phyloP scores from a whole-genome alignment of 345 rosid genomes.

The Balakata baccata region DNA sequence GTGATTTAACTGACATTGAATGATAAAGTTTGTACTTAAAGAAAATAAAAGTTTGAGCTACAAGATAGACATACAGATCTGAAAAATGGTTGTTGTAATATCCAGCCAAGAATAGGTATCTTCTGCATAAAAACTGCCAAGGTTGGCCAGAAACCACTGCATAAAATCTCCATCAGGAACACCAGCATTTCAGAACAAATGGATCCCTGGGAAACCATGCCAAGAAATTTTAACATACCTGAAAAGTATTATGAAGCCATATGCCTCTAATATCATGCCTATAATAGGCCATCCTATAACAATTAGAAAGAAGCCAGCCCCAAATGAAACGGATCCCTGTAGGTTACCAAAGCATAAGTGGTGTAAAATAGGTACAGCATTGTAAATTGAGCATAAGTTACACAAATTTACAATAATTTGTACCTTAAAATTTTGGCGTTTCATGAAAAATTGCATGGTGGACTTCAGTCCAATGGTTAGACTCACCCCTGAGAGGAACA shows the following conservation, averaged over 20 bases:
- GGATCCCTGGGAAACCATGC: not conserved
- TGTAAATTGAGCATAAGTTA: not conserved
- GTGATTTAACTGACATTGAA: not conserved
- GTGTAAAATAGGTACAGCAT: constrained; percentile 2
- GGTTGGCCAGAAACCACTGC: constrained; percentile 99
- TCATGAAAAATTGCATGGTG: constrained; percentile 85
- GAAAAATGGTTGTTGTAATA: constrained; percentile 69
- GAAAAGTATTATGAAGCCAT: constrained; percentile 88
- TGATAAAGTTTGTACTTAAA: not conserved
- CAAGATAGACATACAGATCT: constrained; percentile 59
- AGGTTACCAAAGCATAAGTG: constrained; percentile 8
- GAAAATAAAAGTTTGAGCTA: not conserved
- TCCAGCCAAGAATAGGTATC: constrained; percentile 94
- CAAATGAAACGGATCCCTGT: constrained; percentile 92
- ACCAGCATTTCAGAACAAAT: not conserved
- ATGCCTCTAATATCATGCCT: constrained; percentile 86
- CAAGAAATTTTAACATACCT: constrained; percentile 41
- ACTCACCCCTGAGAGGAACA: constrained; percentile 86
- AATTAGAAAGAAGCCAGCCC: constrained; percentile 77
- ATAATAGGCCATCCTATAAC: constrained; percentile 87
- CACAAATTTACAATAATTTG: not conserved
- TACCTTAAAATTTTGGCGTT: constrained; percentile 27
- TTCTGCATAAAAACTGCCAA: constrained; percentile 78
- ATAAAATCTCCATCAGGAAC: constrained; percentile 28
- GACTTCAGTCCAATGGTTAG: constrained; percentile 87